Evolutionary conservation across 2,329 filamentous ascomycete species (phyloP), one percentile per base, ranked within the genome.

Genomic region (Penicillium sp.): DNA sequence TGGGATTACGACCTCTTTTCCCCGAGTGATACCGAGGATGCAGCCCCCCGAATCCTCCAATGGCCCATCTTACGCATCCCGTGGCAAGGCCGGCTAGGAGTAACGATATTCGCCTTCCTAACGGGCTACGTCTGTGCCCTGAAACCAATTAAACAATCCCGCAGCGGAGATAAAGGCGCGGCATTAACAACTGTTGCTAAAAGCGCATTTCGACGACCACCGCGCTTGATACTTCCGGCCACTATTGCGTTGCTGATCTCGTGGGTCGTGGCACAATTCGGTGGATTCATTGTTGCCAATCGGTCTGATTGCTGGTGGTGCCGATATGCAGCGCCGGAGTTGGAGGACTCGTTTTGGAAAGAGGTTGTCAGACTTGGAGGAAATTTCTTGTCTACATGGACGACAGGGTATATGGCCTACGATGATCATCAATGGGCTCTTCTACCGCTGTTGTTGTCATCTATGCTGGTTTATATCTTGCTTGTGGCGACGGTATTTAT

Each of bases 401-500:
- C 80, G 13, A 79, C 74, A 52, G 77, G 76, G 1, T 78, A 78
- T 63, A 82, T 81, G 69, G 72, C 77, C 9, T 83, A 81, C 54
- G 82, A 84, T 63, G 76, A 82, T 55, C 81, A 84, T 58, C 82
- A 84, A 63, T 84, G 82, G 82, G 80, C 81, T 3, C 75, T 83
- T 64, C 68, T 81, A 27, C 80, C 79, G 13, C 68, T 83, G 48
- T 67, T 83, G 5, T 70, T 79, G 55, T 79, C 79, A 11, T 79
- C 80, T 0, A 82, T 83, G 74, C 72, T 80, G 60, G 78, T 82
- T 35, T 83, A 81, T 59, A 72, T 81, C 6, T 65, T 79, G 27
- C 70, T 82, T 26, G 74, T 76, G 19, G 80, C 79, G 5, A 73
- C 70, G 0, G 70, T 72, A 66, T 72, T 70, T 46, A 77, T 82